Conservation (phyloP, 371 early-diverging fungal species). For the Gilbertella persicaria region DNA sequence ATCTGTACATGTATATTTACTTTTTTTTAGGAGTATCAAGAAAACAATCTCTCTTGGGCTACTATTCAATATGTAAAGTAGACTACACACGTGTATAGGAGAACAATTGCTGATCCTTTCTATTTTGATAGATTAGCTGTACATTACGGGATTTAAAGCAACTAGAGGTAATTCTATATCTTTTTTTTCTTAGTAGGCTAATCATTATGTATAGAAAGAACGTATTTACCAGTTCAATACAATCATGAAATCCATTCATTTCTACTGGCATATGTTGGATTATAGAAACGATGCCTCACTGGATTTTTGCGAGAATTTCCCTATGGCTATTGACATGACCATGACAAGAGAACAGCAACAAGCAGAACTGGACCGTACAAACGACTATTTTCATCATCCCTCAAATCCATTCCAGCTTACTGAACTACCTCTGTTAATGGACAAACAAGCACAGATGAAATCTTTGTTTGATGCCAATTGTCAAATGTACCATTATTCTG, state of each 20-base stretch:
- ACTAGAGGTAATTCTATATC: constrained; percentile 8
- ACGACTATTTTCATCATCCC: constrained; percentile 13
- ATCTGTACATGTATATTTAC: not conserved
- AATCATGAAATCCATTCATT: constrained; percentile 18
- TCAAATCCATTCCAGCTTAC: constrained; percentile 15
- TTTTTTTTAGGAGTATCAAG: constrained; percentile 19
- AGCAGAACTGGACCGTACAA: too few relatives aligned
- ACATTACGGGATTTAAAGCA: constrained; percentile 24
- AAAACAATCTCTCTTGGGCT: constrained; percentile 32
- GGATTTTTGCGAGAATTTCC: constrained; percentile 14
- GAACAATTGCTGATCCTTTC: not conserved
- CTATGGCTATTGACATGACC: constrained; percentile 7
- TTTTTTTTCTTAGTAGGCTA: not conserved
- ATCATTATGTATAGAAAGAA: constrained; percentile 8
- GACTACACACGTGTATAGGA: not conserved
- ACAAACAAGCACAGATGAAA: constrained; percentile 6
- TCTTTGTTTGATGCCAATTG: constrained; percentile 11
- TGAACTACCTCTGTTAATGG: too few relatives aligned
- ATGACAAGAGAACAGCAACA: too few relatives aligned
- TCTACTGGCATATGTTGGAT: constrained; percentile 18
- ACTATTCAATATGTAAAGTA: constrained; percentile 33
- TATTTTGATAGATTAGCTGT: constrained; percentile 27
- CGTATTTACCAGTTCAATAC: constrained; percentile 12
- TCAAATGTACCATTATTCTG: constrained; percentile 5
- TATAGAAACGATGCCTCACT: not conserved